A percentile compares a stretch with the other conserved stretches of the same genome.
These are phyloP conservation scores for Testicularia cyperi DNA, from an alignment of 1,284 basidiomycete species.

Conservation along the genomic window DNA sequence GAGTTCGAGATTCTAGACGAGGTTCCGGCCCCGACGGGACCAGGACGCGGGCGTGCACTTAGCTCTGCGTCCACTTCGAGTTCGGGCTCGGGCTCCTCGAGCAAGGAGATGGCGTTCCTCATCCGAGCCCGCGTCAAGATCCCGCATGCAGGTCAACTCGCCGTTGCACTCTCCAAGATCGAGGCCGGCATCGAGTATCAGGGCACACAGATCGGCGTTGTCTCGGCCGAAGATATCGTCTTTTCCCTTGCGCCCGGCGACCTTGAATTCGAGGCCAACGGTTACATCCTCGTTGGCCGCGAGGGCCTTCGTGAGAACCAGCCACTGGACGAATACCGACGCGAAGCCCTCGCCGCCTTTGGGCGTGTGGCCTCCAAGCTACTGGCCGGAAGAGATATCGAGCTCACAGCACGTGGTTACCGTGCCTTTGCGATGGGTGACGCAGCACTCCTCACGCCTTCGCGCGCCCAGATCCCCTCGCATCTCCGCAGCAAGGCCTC, in stretches of 20 bases:
- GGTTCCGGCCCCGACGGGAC: constrained; percentile 28
- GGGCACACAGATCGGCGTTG: constrained; percentile 28
- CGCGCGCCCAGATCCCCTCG: constrained; percentile 12
- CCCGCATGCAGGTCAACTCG: constrained; percentile 17
- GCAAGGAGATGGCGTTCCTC: constrained; percentile 24
- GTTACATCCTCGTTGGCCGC: constrained; percentile 30
- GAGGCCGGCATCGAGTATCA: constrained; percentile 33
- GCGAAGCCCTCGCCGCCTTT: constrained; percentile 13
- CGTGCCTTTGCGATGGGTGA: constrained; percentile 37
- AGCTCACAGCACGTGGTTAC: constrained; percentile 18
- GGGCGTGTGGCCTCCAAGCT: constrained; percentile 15
- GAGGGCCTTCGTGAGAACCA: constrained; percentile 18
- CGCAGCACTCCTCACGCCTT: constrained; percentile 4
- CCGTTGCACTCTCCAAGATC: constrained; percentile 29
- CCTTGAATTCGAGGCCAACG: constrained; percentile 26
- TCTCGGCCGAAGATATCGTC: constrained; percentile 31
- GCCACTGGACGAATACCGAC: constrained; percentile 10
- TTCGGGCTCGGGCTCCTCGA: constrained; percentile 8
- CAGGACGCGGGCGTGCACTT: constrained; percentile 21
- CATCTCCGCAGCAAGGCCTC: constrained; percentile 19
- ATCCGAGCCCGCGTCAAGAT: constrained; percentile 23
- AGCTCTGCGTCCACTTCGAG: constrained; percentile 28
- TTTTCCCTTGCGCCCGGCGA: constrained; percentile 18
- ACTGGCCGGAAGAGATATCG: constrained; percentile 9
- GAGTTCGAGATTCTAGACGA: constrained; percentile 45